These are phyloP conservation scores for Solanum aculeatissimum DNA, from an alignment of 305 asterid species.

Conservation along the genomic window DNA sequence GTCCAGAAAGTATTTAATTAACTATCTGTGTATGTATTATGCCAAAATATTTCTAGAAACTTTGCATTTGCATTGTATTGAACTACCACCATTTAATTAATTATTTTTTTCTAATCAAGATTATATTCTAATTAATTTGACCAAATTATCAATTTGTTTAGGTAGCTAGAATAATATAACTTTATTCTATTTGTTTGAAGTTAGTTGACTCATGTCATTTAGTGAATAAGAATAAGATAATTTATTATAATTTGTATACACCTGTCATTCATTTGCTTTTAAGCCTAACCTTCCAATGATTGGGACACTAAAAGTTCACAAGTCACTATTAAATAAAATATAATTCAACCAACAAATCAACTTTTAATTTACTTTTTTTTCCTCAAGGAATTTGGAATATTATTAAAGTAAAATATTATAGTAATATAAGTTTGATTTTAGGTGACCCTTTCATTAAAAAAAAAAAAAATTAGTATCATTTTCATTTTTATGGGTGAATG, in stretches of 20 bases:
- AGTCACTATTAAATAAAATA: not conserved
- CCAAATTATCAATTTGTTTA: not conserved
- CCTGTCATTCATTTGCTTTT: conserved; percentile 1
- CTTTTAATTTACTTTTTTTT: not conserved
- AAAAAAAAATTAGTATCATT: not conserved
- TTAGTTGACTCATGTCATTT: not conserved
- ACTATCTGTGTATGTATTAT: accelerated
- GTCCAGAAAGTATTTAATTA: too few relatives aligned
- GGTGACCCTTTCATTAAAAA: not conserved
- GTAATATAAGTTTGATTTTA: not conserved
- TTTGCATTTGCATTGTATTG: not conserved
- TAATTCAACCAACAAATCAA: not conserved
- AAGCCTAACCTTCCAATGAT: conserved; percentile 4
- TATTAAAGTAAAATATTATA: not conserved
- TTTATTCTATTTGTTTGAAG: not conserved
- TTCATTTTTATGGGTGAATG: not conserved
- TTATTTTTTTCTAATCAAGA: not conserved
- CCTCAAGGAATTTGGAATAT: not conserved
- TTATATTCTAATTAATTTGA: not conserved
- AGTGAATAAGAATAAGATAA: not conserved
- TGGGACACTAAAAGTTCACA: not conserved
- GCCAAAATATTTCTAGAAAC: not conserved
- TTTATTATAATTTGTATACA: not conserved
- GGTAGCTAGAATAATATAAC: not conserved
- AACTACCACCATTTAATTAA: not conserved